Conservation (phyloP, 2,329 filamentous ascomycete genomes). For the Diaporthe sp. region DNA sequence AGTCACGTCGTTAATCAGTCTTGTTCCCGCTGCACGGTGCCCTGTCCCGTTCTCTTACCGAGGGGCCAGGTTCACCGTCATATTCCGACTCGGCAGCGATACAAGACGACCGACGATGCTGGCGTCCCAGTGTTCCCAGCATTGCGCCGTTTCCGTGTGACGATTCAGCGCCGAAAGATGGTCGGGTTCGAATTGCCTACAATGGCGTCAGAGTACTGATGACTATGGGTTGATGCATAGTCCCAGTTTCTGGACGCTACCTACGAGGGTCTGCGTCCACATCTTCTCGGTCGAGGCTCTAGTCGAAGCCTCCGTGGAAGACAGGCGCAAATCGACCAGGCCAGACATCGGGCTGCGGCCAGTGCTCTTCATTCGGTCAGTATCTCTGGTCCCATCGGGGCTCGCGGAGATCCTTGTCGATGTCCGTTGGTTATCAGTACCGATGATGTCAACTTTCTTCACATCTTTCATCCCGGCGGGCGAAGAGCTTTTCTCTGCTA, state of each 20-base stretch:
- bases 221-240: not conserved
- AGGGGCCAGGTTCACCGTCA: slow-evolving; percentile 31
- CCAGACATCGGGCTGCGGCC: not conserved
- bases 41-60: slow-evolving; percentile 19
- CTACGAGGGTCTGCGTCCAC: slow-evolving; percentile 27
- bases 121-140: not conserved
- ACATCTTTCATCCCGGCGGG: not conserved
- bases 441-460: not conserved
- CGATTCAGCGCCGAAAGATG: slow-evolving; percentile 5
- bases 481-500: not conserved
- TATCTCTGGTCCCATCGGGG: not conserved
- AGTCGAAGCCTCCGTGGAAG: slow-evolving; percentile 27
- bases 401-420: not conserved
- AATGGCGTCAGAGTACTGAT: slow-evolving; percentile 1
- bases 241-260: not conserved
- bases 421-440: not conserved
- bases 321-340: not conserved
- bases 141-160: not conserved
- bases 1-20: not conserved
- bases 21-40: not conserved
- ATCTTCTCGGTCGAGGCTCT: not conserved
- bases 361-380: not conserved
- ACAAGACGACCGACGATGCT: slow-evolving; percentile 18
- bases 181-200: slow-evolving; percentile 29
- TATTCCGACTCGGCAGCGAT: not conserved